A percentile compares a stretch with the other conserved stretches of the same genome.
phyloP scores from a whole-genome alignment of 2,329 filamentous ascomycete species.

The Thielaviopsis musarum region DNA sequence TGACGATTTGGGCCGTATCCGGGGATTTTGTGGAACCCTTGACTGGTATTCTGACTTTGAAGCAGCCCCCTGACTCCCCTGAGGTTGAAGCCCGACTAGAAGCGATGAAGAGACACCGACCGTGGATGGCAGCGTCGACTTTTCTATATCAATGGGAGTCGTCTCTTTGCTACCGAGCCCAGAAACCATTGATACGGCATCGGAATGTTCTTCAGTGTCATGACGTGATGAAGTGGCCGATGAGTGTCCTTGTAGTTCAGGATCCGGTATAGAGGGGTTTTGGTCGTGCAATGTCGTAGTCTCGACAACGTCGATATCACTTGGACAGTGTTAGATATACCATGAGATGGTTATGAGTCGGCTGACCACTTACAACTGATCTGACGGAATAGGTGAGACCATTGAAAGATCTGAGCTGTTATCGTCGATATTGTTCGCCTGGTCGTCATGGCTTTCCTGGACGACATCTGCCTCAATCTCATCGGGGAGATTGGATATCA shows the following conservation, averaged over 20 bases:
- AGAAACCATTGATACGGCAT: slow-evolving; percentile 36
- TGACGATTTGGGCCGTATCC: slow-evolving; percentile 50
- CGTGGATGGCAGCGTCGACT: slow-evolving; percentile 9
- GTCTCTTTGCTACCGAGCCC: slow-evolving; percentile 46
- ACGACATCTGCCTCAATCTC: not conserved
- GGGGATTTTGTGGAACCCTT: not conserved
- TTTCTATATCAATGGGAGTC: slow-evolving; percentile 34
- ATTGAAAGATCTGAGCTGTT: slow-evolving; percentile 1
- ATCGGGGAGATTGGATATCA: not conserved
- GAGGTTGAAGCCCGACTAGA: not conserved
- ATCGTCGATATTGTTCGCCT: not conserved
- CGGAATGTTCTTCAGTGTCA: slow-evolving; percentile 35
- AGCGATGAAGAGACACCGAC: not conserved
- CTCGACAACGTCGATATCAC: not conserved
- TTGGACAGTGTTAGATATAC: not conserved
- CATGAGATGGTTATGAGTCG: not conserved
- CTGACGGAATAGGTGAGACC: not conserved
- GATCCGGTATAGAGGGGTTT: slow-evolving; percentile 2
- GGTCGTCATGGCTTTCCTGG: not conserved
- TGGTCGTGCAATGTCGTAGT: not conserved
- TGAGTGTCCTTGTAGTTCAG: slow-evolving; percentile 8
- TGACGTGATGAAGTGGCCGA: slow-evolving; percentile 26
- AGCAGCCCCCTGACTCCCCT: not conserved
- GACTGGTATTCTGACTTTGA: not conserved
- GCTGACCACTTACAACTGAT: not conserved